phyloP scores from a whole-genome alignment of 2,329 filamentous ascomycete genomes.

The Juglanconis sp. region DNA sequence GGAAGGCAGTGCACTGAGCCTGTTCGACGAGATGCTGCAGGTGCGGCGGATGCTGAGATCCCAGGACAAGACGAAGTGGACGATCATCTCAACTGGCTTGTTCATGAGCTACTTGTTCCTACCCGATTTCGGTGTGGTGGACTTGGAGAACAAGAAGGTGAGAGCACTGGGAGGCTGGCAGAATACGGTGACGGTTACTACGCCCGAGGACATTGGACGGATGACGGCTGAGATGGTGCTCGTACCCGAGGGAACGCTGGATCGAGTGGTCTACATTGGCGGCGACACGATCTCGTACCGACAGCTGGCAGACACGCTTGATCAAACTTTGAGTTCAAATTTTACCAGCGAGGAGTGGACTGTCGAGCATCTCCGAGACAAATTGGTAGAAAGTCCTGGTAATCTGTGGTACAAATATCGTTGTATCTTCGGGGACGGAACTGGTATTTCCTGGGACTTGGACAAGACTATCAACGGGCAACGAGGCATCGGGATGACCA shows the following conservation, averaged over 20 bases:
- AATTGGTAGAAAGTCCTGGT: conserved; percentile 43
- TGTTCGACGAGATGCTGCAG: conserved; percentile 66
- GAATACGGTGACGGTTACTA: conserved; percentile 60
- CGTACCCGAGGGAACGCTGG: conserved; percentile 30
- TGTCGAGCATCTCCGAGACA: conserved; percentile 38
- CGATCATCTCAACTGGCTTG: conserved; percentile 65
- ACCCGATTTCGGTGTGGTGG: conserved; percentile 59
- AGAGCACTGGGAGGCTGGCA: conserved; percentile 60
- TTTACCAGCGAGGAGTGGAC: conserved; percentile 51
- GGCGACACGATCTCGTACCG: conserved; percentile 62
- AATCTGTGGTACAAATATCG: conserved; percentile 57
- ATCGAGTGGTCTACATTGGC: conserved; percentile 53
- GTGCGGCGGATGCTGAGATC: conserved; percentile 51
- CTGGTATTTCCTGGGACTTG: conserved; percentile 57
- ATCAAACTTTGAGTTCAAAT: conserved; percentile 35
- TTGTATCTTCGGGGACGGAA: conserved; percentile 56
- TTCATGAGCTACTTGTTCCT: conserved; percentile 71
- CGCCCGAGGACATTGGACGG: conserved; percentile 60
- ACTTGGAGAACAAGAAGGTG: conserved; percentile 38
- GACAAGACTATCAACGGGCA: conserved; percentile 50
- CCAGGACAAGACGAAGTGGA: conserved; percentile 52
- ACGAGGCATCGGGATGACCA: conserved; percentile 42
- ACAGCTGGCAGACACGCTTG: conserved; percentile 50
- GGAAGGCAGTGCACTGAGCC: conserved; percentile 53
- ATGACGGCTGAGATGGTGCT: conserved; percentile 56